Evolutionary conservation across 495 filamentous ascomycete species (phyloP).

Genomic region (Xylaria cubensis): DNA sequence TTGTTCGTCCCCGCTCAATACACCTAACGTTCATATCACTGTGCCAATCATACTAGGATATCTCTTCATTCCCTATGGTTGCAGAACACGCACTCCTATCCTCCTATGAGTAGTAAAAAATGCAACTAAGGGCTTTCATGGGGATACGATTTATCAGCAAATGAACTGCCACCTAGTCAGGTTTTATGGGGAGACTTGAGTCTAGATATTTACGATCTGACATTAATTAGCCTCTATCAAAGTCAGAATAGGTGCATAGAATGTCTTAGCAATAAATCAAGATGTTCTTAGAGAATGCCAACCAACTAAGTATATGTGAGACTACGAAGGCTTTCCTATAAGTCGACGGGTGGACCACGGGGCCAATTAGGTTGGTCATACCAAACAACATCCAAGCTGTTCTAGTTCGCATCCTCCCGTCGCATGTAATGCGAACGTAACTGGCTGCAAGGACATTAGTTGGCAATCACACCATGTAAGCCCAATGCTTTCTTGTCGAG

Average conservation of each 20-base stretch:
- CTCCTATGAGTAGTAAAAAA: conserved; percentile 14
- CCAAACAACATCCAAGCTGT: conserved; percentile 8
- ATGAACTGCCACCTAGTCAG: neutral
- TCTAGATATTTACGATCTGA: neutral
- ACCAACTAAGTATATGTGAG: conserved; percentile 8
- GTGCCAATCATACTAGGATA: conserved; percentile 3
- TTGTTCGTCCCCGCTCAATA: conserved; percentile 5
- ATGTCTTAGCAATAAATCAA: neutral
- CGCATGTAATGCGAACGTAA: conserved; percentile 2
- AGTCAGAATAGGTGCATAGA: neutral
- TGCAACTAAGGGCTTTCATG: neutral
- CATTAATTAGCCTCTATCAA: conserved; percentile 5
- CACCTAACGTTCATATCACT: neutral
- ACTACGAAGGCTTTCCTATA: neutral
- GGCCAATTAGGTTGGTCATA: neutral
- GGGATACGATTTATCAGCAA: neutral
- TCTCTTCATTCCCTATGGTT: neutral
- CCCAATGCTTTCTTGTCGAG: conserved; percentile 8
- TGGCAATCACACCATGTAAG: conserved; percentile 19
- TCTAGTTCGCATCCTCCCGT: neutral
- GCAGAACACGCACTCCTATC: neutral
- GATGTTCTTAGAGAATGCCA: conserved; percentile 3
- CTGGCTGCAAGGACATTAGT: conserved; percentile 10
- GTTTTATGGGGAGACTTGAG: neutral
- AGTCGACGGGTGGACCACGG: conserved; percentile 8